These are phyloP conservation scores for Aspergillus panamensis DNA, from an alignment of 495 filamentous ascomycete species.

Conservation along the genomic window DNA sequence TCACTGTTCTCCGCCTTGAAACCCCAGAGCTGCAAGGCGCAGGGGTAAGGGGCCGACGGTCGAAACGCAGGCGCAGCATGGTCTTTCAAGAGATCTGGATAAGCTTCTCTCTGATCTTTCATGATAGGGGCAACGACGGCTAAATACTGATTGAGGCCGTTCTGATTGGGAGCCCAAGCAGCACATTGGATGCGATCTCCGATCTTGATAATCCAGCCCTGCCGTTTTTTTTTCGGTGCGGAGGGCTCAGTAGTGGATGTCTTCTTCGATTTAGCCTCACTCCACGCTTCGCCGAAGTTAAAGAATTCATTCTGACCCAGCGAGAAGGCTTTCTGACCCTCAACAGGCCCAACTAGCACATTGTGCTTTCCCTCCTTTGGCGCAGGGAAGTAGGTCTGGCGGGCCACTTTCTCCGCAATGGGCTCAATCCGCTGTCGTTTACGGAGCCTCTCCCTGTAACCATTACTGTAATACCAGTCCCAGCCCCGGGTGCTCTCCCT, in stretches of 20 bases:
- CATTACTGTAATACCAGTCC: conserved; percentile 53
- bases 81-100: conserved; percentile 25
- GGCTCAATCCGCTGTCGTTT: conserved; percentile 34
- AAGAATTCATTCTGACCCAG: conserved; percentile 41
- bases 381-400: conserved; percentile 40
- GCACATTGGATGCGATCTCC: conserved; percentile 49
- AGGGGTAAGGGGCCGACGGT: conserved; percentile 43
- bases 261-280: conserved; percentile 16
- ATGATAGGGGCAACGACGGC: conserved; percentile 45
- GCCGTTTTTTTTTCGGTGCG: conserved; percentile 29
- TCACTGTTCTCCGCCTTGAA: conserved; percentile 41
- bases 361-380: conserved; percentile 33
- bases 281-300: conserved; percentile 46
- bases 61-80: conserved; percentile 44
- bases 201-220: conserved; percentile 58
- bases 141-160: conserved; percentile 52
- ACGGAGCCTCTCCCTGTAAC: conserved; percentile 35
- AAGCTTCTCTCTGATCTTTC: conserved; percentile 31
- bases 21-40: conserved; percentile 57
- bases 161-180: conserved; percentile 57
- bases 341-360: conserved; percentile 51
- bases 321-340: conserved; percentile 39
- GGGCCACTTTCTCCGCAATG: conserved; percentile 29
- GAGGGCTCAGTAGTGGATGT: background rate
- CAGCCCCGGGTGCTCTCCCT: conserved; percentile 47